A percentile compares a stretch with the other conserved stretches of the same genome.
These are phyloP conservation scores for Eucalyptus sp. DNA, from an alignment of 345 rosid species.

Conservation along the genomic window DNA sequence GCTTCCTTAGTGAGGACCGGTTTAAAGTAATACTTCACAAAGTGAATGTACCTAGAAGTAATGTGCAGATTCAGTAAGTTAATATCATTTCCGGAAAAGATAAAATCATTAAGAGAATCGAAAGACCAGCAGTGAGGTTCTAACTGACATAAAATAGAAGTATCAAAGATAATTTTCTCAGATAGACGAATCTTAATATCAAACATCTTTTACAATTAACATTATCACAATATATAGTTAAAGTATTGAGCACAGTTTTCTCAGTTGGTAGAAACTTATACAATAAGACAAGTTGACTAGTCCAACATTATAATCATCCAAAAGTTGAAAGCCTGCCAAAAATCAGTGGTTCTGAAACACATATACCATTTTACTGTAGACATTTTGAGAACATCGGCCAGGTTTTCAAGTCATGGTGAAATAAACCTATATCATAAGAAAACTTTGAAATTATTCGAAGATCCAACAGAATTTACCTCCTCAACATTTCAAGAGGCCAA, in stretches of 20 bases:
- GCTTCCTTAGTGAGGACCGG: conserved; percentile 86
- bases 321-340: background rate
- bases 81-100: background rate
- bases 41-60: conserved; percentile 64
- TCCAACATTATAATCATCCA: background rate
- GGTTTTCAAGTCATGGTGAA: background rate
- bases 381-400: background rate
- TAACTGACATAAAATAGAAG: background rate
- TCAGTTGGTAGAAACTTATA: background rate
- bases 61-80: background rate
- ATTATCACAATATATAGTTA: background rate
- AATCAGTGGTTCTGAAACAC: background rate
- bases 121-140: background rate
- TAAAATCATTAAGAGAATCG: background rate
- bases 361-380: background rate
- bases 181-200: background rate
- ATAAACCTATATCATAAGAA: background rate
- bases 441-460: background rate
- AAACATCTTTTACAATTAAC: background rate
- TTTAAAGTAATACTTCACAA: conserved; percentile 62
- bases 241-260: background rate
- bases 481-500: conserved; percentile 76
- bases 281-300: background rate
- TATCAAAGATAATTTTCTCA: background rate
- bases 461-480: conserved; percentile 32